These are phyloP conservation scores for Pseudomicrostroma phylloplanum DNA, from an alignment of 1,284 basidiomycete genomes.

Conservation along the genomic window DNA sequence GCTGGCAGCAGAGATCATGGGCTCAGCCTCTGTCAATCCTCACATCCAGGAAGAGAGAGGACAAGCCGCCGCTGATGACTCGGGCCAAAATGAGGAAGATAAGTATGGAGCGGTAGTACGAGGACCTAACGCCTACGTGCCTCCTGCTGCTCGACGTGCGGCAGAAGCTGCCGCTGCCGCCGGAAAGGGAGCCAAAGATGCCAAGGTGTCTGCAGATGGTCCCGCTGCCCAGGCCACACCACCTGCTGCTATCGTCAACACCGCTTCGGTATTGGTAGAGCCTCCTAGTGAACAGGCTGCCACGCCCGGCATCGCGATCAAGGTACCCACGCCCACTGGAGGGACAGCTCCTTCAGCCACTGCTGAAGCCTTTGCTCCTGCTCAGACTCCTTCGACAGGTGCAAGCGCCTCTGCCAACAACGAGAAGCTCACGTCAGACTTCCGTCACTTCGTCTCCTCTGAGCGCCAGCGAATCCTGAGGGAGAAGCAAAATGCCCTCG, in stretches of 20 bases:
- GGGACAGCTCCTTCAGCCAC: slow-evolving; percentile 6
- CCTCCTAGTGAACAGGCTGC: slow-evolving; percentile 7
- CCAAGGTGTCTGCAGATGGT: slow-evolving; percentile 13
- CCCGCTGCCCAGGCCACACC: background rate
- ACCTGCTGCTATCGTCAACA: background rate
- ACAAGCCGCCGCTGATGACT: slow-evolving; percentile 60
- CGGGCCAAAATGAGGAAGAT: slow-evolving; percentile 81
- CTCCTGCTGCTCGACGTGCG: slow-evolving; percentile 68
- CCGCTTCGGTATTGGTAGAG: background rate
- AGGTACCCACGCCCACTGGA: slow-evolving; percentile 24
- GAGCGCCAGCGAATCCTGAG: slow-evolving; percentile 57
- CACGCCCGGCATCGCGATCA: slow-evolving; percentile 24
- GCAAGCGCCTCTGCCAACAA: background rate
- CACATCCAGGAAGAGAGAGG: slow-evolving; percentile 88
- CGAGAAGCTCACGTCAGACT: slow-evolving; percentile 18
- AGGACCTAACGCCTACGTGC: slow-evolving; percentile 80
- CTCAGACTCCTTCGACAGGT: background rate
- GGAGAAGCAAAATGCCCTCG: slow-evolving; percentile 63
- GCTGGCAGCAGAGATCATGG: slow-evolving; percentile 84
- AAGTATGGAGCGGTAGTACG: slow-evolving; percentile 94
- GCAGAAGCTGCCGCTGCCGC: slow-evolving; percentile 38
- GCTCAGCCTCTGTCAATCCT: slow-evolving; percentile 59
- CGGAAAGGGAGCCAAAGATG: slow-evolving; percentile 26
- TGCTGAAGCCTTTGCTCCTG: background rate
- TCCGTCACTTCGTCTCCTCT: slow-evolving; percentile 43